A percentile compares a stretch with the other conserved stretches of the same genome.
Evolutionary conservation across 352 stramenopile genomes (phyloP).

Genomic region (Globisporangium emineosum): DNA sequence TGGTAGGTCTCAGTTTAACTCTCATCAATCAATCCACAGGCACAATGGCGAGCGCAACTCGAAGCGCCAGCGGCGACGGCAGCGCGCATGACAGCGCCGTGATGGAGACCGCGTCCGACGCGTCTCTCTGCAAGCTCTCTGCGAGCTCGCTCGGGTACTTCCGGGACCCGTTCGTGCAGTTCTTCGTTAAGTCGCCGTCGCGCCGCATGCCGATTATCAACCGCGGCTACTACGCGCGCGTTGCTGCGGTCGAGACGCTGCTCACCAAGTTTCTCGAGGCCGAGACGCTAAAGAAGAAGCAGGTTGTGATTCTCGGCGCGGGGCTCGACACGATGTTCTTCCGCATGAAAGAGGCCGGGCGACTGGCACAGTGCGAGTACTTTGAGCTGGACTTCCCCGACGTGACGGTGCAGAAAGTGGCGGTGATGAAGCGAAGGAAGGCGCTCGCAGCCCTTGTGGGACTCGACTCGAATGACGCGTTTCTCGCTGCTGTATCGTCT

Average conservation of each 20-base stretch:
- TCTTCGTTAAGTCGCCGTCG: conserved; percentile 80
- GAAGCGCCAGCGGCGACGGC: not conserved
- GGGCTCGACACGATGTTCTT: conserved; percentile 87
- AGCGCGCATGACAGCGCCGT: conserved; percentile 61
- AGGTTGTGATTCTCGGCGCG: conserved; percentile 81
- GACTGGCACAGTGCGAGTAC: conserved; percentile 59
- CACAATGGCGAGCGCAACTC: not conserved
- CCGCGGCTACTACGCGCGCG: conserved; percentile 85
- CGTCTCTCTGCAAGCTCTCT: conserved; percentile 86
- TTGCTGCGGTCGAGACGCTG: conserved; percentile 66
- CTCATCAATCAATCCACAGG: not conserved
- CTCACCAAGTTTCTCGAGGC: conserved; percentile 59
- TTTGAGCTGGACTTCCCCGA: conserved; percentile 85
- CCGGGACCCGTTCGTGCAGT: conserved; percentile 70
- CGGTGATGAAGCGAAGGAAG: conserved; percentile 69
- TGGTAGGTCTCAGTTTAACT: no score
- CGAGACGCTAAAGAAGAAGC: conserved; percentile 30
- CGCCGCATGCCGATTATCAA: conserved; percentile 89
- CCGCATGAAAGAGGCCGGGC: conserved; percentile 42
- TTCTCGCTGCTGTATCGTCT: conserved; percentile 50
- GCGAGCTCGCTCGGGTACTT: conserved; percentile 75
- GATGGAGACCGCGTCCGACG: conserved; percentile 78
- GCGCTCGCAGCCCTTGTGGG: conserved; percentile 45
- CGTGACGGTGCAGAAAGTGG: conserved; percentile 79
- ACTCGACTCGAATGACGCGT: conserved; percentile 32